These are phyloP conservation scores for Coemansia sp. DNA, from an alignment of 192 early-diverging fungal genomes.

Conservation along the genomic window DNA sequence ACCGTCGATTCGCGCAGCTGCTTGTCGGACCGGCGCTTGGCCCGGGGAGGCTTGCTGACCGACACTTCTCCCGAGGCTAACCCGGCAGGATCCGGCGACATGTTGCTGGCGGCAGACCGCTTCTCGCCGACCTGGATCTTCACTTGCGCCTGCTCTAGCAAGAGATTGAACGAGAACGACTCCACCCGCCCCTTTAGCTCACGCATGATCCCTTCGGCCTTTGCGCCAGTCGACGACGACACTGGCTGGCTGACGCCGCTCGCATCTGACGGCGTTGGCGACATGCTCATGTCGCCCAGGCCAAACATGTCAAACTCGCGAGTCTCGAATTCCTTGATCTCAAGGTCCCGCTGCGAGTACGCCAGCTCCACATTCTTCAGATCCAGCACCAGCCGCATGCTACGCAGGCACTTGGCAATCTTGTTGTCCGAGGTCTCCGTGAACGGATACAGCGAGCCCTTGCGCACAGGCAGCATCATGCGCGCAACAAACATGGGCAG, in stretches of 20 bases:
- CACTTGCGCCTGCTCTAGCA: constrained; percentile 39
- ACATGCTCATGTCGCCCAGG: constrained; percentile 8
- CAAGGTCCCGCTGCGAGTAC: constrained; percentile 46
- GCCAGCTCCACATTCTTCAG: constrained; percentile 44
- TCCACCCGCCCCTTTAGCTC: constrained; percentile 47
- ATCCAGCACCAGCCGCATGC: constrained; percentile 45
- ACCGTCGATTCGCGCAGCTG: neutral
- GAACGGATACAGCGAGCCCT: constrained; percentile 47
- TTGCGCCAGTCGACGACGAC: constrained; percentile 18
- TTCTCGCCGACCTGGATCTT: constrained; percentile 22
- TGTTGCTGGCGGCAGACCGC: neutral
- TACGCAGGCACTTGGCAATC: constrained; percentile 45
- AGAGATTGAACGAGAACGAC: constrained; percentile 41
- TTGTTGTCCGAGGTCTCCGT: constrained; percentile 45
- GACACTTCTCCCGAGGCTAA: no score
- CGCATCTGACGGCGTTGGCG: constrained; percentile 35
- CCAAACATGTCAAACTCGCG: constrained; percentile 30
- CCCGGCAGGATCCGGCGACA: neutral
- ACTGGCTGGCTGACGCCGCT: neutral
- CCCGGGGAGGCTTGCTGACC: neutral
- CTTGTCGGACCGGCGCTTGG: neutral
- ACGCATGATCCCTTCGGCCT: constrained; percentile 40
- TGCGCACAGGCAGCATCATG: constrained; percentile 52
- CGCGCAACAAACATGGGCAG: constrained; percentile 45
- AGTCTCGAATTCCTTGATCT: constrained; percentile 48